Conservation (phyloP, 257 asterid genomes). For the Salvia splendens region DNA sequence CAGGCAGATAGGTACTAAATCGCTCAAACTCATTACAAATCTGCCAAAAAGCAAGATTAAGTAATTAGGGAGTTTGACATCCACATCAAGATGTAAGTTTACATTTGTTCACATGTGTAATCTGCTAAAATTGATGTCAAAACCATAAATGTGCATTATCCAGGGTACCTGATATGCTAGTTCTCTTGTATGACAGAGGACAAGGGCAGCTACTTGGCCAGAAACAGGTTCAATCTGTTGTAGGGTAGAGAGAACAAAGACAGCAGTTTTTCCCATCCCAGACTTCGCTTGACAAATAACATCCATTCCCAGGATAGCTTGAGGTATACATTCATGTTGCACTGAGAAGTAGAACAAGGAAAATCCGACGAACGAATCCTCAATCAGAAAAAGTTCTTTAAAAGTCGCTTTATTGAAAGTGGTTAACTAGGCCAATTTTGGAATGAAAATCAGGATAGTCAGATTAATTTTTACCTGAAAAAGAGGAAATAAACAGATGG, state of each 20-base stretch:
- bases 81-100: neutral
- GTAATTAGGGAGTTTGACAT: neutral
- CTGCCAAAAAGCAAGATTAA: slow-evolving; percentile 25
- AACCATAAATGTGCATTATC: slow-evolving; percentile 18
- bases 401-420: slow-evolving; percentile 39
- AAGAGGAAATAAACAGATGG: neutral
- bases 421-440: slow-evolving; percentile 48
- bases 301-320: slow-evolving; percentile 1
- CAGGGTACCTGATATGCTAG: slow-evolving; percentile 65
- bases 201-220: slow-evolving; percentile 76
- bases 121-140: neutral
- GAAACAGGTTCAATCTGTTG: slow-evolving; percentile 12
- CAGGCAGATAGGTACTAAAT: slow-evolving; percentile 47
- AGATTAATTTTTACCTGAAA: slow-evolving; percentile 38
- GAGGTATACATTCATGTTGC: slow-evolving; percentile 90
- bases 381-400: slow-evolving; percentile 38
- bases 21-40: slow-evolving; percentile 50
- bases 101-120: neutral
- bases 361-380: slow-evolving; percentile 58
- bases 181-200: slow-evolving; percentile 74
- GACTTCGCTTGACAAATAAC: no score
- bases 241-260: no score
- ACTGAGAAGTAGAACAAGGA: slow-evolving; percentile 62
- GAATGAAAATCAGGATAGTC: slow-evolving; percentile 34
- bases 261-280: no score